phyloP scores from a whole-genome alignment of 441 rosid species.

The Melastoma candidum region DNA sequence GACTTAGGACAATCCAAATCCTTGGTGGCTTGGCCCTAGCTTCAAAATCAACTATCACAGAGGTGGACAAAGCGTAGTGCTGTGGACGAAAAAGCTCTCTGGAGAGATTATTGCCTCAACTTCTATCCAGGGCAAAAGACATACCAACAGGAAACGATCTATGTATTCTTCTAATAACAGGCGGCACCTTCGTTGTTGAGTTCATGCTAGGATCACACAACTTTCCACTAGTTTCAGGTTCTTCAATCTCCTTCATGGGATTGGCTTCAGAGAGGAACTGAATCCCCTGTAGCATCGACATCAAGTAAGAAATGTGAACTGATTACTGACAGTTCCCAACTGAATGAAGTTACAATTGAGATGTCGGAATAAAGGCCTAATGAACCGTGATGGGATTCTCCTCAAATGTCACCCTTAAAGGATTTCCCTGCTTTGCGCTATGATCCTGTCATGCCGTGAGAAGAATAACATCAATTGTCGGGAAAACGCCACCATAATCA shows the following conservation, averaged over 20 bases:
- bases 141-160: slow-evolving; percentile 57
- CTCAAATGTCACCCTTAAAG: slow-evolving; percentile 30
- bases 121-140: slow-evolving; percentile 35
- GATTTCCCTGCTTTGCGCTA: slow-evolving; percentile 36
- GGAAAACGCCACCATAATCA: too few species aligned
- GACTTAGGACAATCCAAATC: too few species aligned
- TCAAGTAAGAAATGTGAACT: too few species aligned
- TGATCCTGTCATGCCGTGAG: slow-evolving; percentile 30
- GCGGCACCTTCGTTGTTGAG: slow-evolving; percentile 16
- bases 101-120: slow-evolving; percentile 4
- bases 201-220: slow-evolving; percentile 16
- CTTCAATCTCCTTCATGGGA: slow-evolving; percentile 17
- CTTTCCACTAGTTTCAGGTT: slow-evolving; percentile 13
- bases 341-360: too few species aligned
- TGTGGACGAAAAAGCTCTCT: too few species aligned
- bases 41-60: too few species aligned
- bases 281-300: slow-evolving; percentile 48
- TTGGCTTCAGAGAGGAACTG: slow-evolving; percentile 50
- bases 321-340: too few species aligned
- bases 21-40: too few species aligned
- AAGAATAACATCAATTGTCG: not conserved
- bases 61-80: too few species aligned
- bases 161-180: slow-evolving; percentile 41
- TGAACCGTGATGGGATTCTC: slow-evolving; percentile 45
- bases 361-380: too few species aligned